A percentile compares a stretch with the other conserved stretches of the same genome.
Evolutionary conservation across 2,329 filamentous ascomycete species (phyloP).

Genomic region (Beauveria brongniartii): DNA sequence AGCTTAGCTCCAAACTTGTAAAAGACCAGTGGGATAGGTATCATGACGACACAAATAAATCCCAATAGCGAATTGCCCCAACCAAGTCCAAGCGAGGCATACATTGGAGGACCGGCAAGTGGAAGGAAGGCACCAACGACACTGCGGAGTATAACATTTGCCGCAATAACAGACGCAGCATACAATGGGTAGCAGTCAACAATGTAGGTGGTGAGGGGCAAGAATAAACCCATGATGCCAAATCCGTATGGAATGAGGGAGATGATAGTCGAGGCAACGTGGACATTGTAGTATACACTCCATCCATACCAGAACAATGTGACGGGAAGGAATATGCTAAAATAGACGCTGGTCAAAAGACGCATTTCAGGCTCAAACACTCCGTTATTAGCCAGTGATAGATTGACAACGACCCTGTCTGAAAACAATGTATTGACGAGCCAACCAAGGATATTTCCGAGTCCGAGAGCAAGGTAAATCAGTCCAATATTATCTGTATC

Average conservation of each 20-base stretch:
- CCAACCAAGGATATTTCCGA: slow-evolving; percentile 22
- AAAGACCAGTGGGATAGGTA: too few relatives aligned
- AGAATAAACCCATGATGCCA: slow-evolving; percentile 28
- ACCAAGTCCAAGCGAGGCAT: slow-evolving; percentile 31
- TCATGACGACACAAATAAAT: slow-evolving; percentile 22
- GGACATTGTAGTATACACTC: slow-evolving; percentile 25
- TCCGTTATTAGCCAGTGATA: slow-evolving; percentile 20
- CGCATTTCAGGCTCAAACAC: slow-evolving; percentile 31
- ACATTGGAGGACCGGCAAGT: slow-evolving; percentile 39
- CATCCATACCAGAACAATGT: slow-evolving; percentile 48
- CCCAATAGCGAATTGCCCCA: slow-evolving; percentile 36
- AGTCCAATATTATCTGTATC: slow-evolving; percentile 31
- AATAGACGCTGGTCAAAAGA: slow-evolving; percentile 34
- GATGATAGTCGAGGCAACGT: slow-evolving; percentile 30
- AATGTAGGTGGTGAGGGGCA: slow-evolving; percentile 46
- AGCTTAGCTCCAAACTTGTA: too few relatives aligned
- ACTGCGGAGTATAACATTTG: slow-evolving; percentile 37
- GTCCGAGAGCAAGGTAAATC: slow-evolving; percentile 33
- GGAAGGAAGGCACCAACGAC: slow-evolving; percentile 49
- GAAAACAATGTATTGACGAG: slow-evolving; percentile 21
- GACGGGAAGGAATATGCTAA: slow-evolving; percentile 39
- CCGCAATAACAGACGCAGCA: slow-evolving; percentile 37
- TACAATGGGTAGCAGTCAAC: slow-evolving; percentile 41
- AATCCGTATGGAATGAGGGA: slow-evolving; percentile 40
- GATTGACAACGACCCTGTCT: too few relatives aligned